Evolutionary conservation across 2,329 filamentous ascomycete genomes (phyloP).

Genomic region (Fusarium pseudonygamai): DNA sequence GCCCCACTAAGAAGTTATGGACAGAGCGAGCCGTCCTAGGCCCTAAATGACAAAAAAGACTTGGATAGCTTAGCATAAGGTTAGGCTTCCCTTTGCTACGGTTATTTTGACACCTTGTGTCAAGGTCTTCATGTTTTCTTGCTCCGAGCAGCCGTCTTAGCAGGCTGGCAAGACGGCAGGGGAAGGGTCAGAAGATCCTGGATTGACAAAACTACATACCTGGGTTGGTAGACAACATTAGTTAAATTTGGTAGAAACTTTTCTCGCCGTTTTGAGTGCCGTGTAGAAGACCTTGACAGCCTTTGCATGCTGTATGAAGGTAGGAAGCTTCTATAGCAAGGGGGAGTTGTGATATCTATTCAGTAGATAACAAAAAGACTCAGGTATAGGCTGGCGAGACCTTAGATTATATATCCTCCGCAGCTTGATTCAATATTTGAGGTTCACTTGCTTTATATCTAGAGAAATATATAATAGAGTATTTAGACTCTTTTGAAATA

Average conservation of each 20-base stretch:
- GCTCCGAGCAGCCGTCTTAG: background rate
- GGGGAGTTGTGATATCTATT: background rate
- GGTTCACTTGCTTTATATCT: background rate
- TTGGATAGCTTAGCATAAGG: background rate
- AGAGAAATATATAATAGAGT: background rate
- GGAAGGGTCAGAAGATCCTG: background rate
- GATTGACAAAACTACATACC: background rate
- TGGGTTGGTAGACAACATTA: background rate
- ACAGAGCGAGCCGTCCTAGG: background rate
- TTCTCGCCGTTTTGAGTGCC: background rate
- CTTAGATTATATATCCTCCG: background rate
- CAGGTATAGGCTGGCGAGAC: background rate
- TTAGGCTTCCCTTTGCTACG: background rate
- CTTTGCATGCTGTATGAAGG: background rate
- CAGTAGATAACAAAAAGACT: background rate
- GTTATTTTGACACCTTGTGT: background rate
- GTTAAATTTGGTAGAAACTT: background rate
- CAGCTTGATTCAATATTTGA: background rate
- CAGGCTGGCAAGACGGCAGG: background rate
- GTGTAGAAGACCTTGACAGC: background rate
- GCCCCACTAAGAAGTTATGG: conserved; percentile 13
- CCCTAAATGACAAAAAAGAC: background rate
- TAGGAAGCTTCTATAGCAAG: background rate
- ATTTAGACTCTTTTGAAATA: background rate
- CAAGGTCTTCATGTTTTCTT: background rate